phyloP scores from a whole-genome alignment of 2,329 filamentous ascomycete species.

The Aureobasidium namibiae region DNA sequence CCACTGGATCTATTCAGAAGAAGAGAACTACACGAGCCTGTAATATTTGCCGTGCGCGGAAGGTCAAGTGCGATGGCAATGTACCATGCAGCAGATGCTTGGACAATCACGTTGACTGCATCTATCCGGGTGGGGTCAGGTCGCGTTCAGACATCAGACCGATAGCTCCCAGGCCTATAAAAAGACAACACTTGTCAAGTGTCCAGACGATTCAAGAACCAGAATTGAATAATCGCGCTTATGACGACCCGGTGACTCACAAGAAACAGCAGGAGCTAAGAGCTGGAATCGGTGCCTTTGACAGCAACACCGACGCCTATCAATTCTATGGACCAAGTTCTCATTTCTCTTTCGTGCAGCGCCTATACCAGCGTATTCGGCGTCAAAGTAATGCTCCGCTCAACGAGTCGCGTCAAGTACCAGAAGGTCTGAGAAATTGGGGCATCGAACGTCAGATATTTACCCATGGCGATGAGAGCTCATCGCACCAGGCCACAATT shows the following conservation, averaged over 20 bases:
- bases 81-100: slow-evolving; percentile 2
- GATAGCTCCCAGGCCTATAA: not conserved
- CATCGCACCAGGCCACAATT: not conserved
- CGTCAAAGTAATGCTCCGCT: slow-evolving; percentile 1
- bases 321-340: slow-evolving; percentile 11
- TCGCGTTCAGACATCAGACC: not conserved
- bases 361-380: slow-evolving; percentile 5
- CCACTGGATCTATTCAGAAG: not conserved
- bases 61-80: slow-evolving; percentile 9
- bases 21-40: not conserved
- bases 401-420: not conserved
- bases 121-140: not conserved
- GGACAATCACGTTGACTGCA: not conserved
- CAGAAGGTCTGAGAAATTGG: slow-evolving; percentile 10
- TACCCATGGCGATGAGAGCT: not conserved
- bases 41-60: slow-evolving; percentile 8
- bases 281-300: slow-evolving; percentile 10
- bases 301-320: slow-evolving; percentile 2
- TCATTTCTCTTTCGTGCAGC: slow-evolving; percentile 10
- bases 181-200: not conserved
- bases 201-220: not conserved
- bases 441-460: slow-evolving; percentile 11
- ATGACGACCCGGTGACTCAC: not conserved
- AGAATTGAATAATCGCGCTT: not conserved
- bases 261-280: slow-evolving; percentile 12